Evolutionary conservation across 345 rosid genomes (phyloP), one percentile per base, ranked within the genome.

Genomic region (Melaleuca quinquenervia): DNA sequence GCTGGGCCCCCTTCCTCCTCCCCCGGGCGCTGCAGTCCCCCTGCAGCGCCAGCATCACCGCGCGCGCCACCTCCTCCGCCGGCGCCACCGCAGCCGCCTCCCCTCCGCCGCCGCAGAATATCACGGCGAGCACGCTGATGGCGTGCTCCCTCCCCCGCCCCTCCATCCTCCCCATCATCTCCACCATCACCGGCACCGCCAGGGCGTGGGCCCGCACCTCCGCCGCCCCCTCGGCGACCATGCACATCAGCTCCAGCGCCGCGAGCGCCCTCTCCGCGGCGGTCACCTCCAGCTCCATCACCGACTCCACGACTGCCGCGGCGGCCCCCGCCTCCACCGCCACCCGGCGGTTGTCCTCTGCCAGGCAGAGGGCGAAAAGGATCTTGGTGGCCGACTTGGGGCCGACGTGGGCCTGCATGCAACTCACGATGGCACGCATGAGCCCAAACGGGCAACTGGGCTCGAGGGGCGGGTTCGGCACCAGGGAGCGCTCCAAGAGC

Each of bases 181-280:
- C 86, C 82, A 96, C 99, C 98, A 96, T 96, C 85, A 92, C 98
- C 15, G 98, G 99, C 60, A 96, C 98, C 12, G 95, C 94, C 87
- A 96, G 92, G 9, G 95, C 96, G 87, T 95, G 99, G 32, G 92
- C 88, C 21, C 96, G 90, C 89, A 94, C 91, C 91, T 94, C 96
- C 82, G 95, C 95, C 32, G 96, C 95, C 36, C 98, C 98, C 86
- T 93, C 95, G 6, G 87, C 85, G 76, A 95, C 96, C 85, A 95
- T 96, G 83, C 98, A 95, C 88, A 93, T 90, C 41, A 94, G 93
- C 92, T 95, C 98, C 84, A 96, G 91, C 14, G 95, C 98, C 27
- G 98, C 98, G 58, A 96, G 85, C 4, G 94, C 98, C 22, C 98
- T 88, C 86, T 94, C 98, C 49, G 94, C 98, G 1, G 96, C 93